Percentiles rank a stretch among this genome's conserved stretches.
phyloP scores from a whole-genome alignment of 768 basidiomycete genomes.

The Auricularia cornea region DNA sequence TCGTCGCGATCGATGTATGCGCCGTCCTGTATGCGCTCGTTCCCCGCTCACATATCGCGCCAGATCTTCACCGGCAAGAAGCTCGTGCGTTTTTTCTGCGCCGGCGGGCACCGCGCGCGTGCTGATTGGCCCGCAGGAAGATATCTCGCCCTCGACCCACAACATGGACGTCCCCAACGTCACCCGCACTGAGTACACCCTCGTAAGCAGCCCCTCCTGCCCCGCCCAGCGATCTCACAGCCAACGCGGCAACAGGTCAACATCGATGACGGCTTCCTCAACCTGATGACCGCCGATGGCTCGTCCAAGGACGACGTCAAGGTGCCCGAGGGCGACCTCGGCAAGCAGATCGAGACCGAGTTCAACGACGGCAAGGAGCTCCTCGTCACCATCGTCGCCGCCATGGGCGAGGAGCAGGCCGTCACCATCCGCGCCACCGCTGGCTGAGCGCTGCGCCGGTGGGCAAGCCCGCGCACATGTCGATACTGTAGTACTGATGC shows the following conservation, averaged over 20 bases:
- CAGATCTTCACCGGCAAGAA: slow-evolving; percentile 99
- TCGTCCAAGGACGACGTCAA: slow-evolving; percentile 86
- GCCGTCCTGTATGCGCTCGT: slow-evolving; percentile 1
- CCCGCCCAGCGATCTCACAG: not conserved
- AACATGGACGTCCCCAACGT: slow-evolving; percentile 99
- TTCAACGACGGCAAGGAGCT: slow-evolving; percentile 88
- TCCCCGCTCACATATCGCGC: not conserved
- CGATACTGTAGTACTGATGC: not conserved
- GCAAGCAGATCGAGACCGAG: slow-evolving; percentile 51
- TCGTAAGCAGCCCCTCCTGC: slow-evolving; percentile 41
- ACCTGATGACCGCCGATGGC: slow-evolving; percentile 82
- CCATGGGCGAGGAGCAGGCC: slow-evolving; percentile 88
- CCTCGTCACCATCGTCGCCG: slow-evolving; percentile 73
- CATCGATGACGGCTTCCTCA: slow-evolving; percentile 92
- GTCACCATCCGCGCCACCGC: slow-evolving; percentile 2
- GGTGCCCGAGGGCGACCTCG: slow-evolving; percentile 79
- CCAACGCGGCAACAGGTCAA: slow-evolving; percentile 45
- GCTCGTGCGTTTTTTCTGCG: slow-evolving; percentile 48
- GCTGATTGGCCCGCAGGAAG: slow-evolving; percentile 49
- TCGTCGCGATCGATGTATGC: slow-evolving; percentile 72
- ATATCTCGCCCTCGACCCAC: slow-evolving; percentile 94
- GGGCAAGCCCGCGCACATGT: not conserved
- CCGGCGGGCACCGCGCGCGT: not conserved
- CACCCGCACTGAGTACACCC: slow-evolving; percentile 77
- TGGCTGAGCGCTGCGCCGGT: not conserved